Conservation (phyloP, 345 rosid species). For the Eucalyptus erythrocorys region DNA sequence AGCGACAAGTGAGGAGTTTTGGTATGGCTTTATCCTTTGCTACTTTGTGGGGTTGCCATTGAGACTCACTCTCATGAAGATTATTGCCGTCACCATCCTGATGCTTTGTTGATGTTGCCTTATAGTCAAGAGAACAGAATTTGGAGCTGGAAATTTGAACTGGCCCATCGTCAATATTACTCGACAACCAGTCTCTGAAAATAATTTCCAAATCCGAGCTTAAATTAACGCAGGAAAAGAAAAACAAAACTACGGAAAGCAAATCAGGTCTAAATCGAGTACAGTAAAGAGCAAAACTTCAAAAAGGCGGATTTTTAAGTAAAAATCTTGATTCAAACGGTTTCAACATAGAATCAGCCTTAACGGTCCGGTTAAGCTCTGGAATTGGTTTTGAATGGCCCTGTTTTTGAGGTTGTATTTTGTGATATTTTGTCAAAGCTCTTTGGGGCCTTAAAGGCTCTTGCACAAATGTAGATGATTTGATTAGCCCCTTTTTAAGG, state of each 20-base stretch:
- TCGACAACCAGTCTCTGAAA: not conserved
- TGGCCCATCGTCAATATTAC: not conserved
- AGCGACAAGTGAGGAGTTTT: not conserved
- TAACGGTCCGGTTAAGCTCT: not conserved
- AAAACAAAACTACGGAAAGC: not conserved
- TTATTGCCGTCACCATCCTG: not conserved
- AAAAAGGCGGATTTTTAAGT: not conserved
- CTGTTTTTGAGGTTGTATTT: not conserved
- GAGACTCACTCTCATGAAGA: not conserved
- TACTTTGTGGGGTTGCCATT: not conserved
- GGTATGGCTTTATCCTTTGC: not conserved
- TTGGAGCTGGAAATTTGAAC: not conserved
- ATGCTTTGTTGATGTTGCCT: not conserved
- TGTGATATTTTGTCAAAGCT: not conserved
- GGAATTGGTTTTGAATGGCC: not conserved
- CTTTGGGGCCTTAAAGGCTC: no score
- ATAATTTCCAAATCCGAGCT: not conserved
- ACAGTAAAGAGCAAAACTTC: not conserved
- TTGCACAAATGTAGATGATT: no score
- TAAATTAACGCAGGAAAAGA: not conserved
- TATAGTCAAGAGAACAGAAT: not conserved
- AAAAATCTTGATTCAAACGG: not conserved
- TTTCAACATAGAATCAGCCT: not conserved
- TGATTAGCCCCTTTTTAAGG: not conserved
- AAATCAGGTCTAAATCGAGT: not conserved